Evolutionary conservation across 78 protist species (phyloP), one percentile per base, ranked within the genome.

Genomic region (Polysphondylium violaceum): DNA sequence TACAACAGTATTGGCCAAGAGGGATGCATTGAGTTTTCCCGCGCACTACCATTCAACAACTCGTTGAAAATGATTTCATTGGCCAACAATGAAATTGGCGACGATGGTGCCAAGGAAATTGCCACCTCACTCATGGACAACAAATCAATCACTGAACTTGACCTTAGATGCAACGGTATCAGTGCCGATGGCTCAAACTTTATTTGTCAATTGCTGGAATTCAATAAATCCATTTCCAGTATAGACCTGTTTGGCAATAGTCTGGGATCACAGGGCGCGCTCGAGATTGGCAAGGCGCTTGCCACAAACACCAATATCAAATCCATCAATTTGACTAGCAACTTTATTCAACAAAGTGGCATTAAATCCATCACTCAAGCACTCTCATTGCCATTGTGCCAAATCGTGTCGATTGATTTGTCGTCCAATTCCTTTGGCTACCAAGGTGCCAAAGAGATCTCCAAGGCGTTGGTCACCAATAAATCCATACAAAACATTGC

Each of bases 211-310:
- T 78, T 51, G 9, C 65, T 78, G 4, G 12, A 51, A 21, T 21
- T 31, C 33, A 78, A 78, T 41, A 50, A 56, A n/a, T 65, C 88
- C 3, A 36, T 78, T 0, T 36, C 38, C 21, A 76, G 23, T 12
- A 78, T 78, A 17, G 88, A 78, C 23, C 88, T 78, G 1, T 78
- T 74, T 74, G 88, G 88, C 1, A 78, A 78, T 31, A n/a, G 47
- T 0, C 35, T 78, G 3, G 88, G 88, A 1, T 41, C 43, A 1
- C 41, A 63, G 12, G 88, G 88, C 5, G 76, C 88, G 21, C 33
- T 16, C 16, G 58, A 41, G 2, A 78, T 78, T 17, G 88, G 88
- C 1, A 58, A 14, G 11, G 88, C 88, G 11, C 61, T 78, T 40
- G 31, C 44, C 16, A 7, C 33, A 3, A 78, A 78, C 41, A 56